Base-by-base conservation (phyloP, 192 early-diverging fungal genomes). In the Geranomyces michiganensis region DNA sequence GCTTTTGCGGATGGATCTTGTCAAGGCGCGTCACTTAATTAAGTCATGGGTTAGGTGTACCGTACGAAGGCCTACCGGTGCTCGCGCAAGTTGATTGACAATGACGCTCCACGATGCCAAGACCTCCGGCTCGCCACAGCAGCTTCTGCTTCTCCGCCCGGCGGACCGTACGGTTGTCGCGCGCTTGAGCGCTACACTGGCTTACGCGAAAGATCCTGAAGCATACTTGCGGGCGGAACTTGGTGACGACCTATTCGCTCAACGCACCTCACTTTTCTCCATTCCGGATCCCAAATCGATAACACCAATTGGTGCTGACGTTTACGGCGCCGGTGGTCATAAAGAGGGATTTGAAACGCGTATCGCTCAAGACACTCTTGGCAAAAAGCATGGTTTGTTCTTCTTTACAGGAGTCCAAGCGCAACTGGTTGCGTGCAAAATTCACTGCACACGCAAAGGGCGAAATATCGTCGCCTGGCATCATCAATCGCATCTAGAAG, bases 371-470 rank as follows among this genome's bases (percentile, higher is more conserved):
- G 29, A 26, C 7, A 32, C 30, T 6, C 29, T 60, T 24, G 58
- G 58, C 1, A 60, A 60, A 26, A 26, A 60, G 58, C 58, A 60
- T 32, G 58, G 58, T 1, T 17, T 60, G 58, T 60, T 60, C 24
- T 60, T 60, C 30, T 60, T 60, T 26, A 60, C 58, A 41, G 58
- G 58, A 2, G 58, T 60, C 10, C 26, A 24, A 6, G 31, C 58
- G 30, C 58, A 60, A 17, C 58, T 60, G 5, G 19, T 29, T 7
- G 24, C 58, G 2, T 60, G 22, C 26, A 60, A 60, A 60, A 29
- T 30, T 7, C 17, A 60, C 29, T 5, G 4, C 24, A 32, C 24
- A 6, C 26, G 6, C 8, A 32, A 26, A 17, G 24, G 24, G 22
- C 19, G 30, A 17, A 60, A 60, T 32, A 24, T 60, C 17, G 58